phyloP scores from a whole-genome alignment of 306 rosid species.

The Sphenostylis stenocarpa region DNA sequence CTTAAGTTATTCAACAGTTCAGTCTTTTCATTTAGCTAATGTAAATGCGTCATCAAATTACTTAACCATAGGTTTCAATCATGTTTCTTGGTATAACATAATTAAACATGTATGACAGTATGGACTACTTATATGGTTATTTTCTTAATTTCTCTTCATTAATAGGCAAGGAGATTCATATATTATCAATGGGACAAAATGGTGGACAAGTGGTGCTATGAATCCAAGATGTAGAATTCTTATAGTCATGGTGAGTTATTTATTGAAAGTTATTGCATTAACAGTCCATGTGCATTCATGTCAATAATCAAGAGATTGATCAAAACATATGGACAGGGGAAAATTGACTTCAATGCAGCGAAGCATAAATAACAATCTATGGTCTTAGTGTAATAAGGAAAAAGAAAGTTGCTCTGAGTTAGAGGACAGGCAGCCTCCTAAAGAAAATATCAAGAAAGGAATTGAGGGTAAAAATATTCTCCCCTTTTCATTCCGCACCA shows the following conservation, averaged over 20 bases:
- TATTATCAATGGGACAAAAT: conserved; percentile 82
- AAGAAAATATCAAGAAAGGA: too few relatives aligned
- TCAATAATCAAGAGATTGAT: conserved; percentile 23
- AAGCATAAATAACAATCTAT: conserved; percentile 91
- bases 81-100: conserved; percentile 19
- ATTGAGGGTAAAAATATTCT: too few relatives aligned
- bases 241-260: conserved; percentile 82
- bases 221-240: conserved; percentile 95
- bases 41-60: neutral
- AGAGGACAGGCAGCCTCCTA: too few relatives aligned
- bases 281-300: conserved; percentile 13
- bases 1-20: neutral
- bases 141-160: conserved; percentile 19
- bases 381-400: too few relatives aligned
- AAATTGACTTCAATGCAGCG: conserved; percentile 83
- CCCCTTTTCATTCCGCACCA: too few relatives aligned
- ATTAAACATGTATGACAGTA: neutral
- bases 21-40: conserved; percentile 5
- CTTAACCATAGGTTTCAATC: neutral
- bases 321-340: conserved; percentile 62
- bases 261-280: conserved; percentile 16
- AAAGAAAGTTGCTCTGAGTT: too few relatives aligned
- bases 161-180: conserved; percentile 80
- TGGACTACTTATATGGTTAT: conserved; percentile 1
- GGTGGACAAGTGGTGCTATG: conserved; percentile 99